These are phyloP conservation scores for Candida ficus DNA, from an alignment of 805 yeast species.

Conservation along the genomic window DNA sequence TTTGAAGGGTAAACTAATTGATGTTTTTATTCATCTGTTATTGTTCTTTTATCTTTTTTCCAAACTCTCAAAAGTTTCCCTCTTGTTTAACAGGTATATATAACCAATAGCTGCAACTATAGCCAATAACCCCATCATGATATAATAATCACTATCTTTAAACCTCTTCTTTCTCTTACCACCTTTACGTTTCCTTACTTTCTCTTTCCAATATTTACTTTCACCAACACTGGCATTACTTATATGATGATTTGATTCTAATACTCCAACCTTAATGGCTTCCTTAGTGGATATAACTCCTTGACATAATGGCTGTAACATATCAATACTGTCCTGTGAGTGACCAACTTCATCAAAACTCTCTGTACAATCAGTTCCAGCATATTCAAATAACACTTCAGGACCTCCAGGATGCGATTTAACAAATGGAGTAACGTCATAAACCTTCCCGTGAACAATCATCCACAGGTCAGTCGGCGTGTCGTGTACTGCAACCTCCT, in stretches of 20 bases:
- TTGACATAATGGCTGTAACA: slow-evolving; percentile 59
- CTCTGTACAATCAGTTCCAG: slow-evolving; percentile 73
- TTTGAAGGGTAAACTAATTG: too few relatives aligned
- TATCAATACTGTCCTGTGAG: slow-evolving; percentile 87
- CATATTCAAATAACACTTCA: slow-evolving; percentile 70
- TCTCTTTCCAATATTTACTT: slow-evolving; percentile 15
- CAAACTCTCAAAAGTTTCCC: too few relatives aligned
- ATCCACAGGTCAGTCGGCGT: slow-evolving; percentile 63
- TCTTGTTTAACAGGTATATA: slow-evolving; percentile 8
- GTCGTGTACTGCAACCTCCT: slow-evolving; percentile 18
- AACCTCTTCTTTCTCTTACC: slow-evolving; percentile 3
- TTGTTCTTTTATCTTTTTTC: too few relatives aligned
- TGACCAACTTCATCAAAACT: slow-evolving; percentile 94
- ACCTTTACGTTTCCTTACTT: slow-evolving; percentile 4
- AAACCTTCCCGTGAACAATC: slow-evolving; percentile 75
- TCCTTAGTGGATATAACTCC: slow-evolving; percentile 49
- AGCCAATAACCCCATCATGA: slow-evolving; percentile 13
- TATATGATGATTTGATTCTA: slow-evolving; percentile 1
- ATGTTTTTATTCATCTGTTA: too few relatives aligned
- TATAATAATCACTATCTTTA: slow-evolving; percentile 10
- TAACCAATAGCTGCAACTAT: slow-evolving; percentile 15
- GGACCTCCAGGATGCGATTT: slow-evolving; percentile 71
- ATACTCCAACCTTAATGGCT: not conserved
- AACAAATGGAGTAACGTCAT: slow-evolving; percentile 61
- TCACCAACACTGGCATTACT: slow-evolving; percentile 24